Evolutionary conservation across 345 rosid species (phyloP).

Genomic region (Toxicodendron radicans): DNA sequence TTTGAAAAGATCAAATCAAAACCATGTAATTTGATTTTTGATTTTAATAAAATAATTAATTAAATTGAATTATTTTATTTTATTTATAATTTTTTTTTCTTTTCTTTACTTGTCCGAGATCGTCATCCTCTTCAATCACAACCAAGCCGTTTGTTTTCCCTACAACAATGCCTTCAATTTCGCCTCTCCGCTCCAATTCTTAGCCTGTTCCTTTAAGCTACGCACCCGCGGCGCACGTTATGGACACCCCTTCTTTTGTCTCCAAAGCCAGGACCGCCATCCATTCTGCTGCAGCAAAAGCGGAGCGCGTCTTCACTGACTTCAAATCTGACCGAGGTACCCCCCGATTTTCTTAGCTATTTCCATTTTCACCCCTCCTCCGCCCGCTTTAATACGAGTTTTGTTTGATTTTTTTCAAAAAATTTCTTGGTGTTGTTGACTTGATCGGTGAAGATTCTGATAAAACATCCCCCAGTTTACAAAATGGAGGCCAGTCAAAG

Average conservation of each 20-base stretch:
- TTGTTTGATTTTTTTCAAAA: neutral
- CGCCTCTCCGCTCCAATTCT: slow-evolving; percentile 9
- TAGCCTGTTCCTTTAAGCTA: slow-evolving; percentile 20
- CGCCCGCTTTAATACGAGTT: neutral
- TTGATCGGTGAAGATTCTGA: slow-evolving; percentile 52
- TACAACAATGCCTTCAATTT: slow-evolving; percentile 6
- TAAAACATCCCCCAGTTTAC: slow-evolving; percentile 36
- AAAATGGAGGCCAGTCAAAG: slow-evolving; percentile 47
- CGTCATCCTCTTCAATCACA: neutral
- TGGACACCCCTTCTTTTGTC: slow-evolving; percentile 78
- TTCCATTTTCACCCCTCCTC: neutral
- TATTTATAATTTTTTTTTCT: too few species aligned
- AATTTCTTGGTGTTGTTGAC: neutral
- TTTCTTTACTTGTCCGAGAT: neutral
- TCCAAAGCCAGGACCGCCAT: slow-evolving; percentile 88
- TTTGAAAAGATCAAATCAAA: too few species aligned
- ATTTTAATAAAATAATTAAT: too few species aligned
- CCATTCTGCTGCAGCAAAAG: slow-evolving; percentile 95
- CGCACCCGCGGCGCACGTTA: slow-evolving; percentile 42
- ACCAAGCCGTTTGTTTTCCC: neutral
- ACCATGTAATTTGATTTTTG: too few species aligned
- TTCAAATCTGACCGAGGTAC: slow-evolving; percentile 80
- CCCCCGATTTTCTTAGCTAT: slow-evolving; percentile 1
- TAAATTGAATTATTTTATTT: neutral
- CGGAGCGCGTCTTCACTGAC: slow-evolving; percentile 94